These are phyloP conservation scores for Salvia splendens DNA, from an alignment of 257 asterid genomes.

Conservation along the genomic window DNA sequence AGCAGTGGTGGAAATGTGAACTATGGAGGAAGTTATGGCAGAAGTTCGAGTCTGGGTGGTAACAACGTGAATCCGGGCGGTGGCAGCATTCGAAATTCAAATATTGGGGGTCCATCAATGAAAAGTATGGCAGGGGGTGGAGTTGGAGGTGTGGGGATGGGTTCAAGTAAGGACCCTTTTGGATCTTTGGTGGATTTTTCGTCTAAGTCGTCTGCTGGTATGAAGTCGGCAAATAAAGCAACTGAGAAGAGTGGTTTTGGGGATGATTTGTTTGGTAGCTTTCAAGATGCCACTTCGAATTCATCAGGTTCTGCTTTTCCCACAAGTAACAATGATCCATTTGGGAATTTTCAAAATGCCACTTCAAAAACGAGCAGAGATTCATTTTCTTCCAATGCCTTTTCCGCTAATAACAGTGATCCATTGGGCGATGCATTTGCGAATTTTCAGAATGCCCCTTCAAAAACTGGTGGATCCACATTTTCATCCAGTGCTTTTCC, in stretches of 20 bases:
- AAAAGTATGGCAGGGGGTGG: slow-evolving; percentile 58
- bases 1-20: slow-evolving; percentile 44
- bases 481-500: slow-evolving; percentile 40
- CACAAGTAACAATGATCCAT: slow-evolving; percentile 22
- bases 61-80: slow-evolving; percentile 51
- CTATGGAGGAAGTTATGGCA: slow-evolving; percentile 31
- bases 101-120: slow-evolving; percentile 57
- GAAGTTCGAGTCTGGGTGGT: slow-evolving; percentile 36
- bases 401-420: slow-evolving; percentile 35
- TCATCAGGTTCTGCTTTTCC: slow-evolving; percentile 14
- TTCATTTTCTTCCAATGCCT: slow-evolving; percentile 38
- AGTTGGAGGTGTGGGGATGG: slow-evolving; percentile 47
- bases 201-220: slow-evolving; percentile 47
- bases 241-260: slow-evolving; percentile 42
- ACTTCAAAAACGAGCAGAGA: slow-evolving; percentile 45
- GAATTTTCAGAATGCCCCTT: slow-evolving; percentile 55
- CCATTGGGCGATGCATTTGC: slow-evolving; percentile 63
- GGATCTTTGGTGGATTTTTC: slow-evolving; percentile 74
- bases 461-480: slow-evolving; percentile 45
- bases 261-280: slow-evolving; percentile 34
- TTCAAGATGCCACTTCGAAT: slow-evolving; percentile 17
- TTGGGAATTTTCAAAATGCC: slow-evolving; percentile 64
- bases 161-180: slow-evolving; percentile 71
- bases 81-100: slow-evolving; percentile 41
- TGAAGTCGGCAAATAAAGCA: slow-evolving; percentile 48